Conservation (phyloP, 2,329 filamentous ascomycete genomes). For the Orbilia blumenaviensis region DNA sequence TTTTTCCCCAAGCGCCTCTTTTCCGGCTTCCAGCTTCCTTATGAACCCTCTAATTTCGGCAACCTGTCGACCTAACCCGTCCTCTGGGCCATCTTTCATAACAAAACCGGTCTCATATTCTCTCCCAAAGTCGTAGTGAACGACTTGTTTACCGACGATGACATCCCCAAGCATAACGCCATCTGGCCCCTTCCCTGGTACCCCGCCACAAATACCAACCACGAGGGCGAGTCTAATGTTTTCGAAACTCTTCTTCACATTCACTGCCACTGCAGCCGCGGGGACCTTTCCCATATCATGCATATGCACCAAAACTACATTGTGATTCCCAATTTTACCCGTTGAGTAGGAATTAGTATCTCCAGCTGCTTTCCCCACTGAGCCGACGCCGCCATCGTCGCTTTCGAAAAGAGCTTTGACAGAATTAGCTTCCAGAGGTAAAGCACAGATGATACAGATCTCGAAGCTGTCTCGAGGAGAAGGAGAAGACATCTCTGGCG, state of each 20-base stretch:
- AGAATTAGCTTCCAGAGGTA: constrained; percentile 2
- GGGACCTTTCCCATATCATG: constrained; percentile 57
- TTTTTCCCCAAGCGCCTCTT: constrained; percentile 42
- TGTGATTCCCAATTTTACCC: constrained; percentile 59
- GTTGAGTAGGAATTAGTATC: constrained; percentile 59
- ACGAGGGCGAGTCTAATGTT: constrained; percentile 59
- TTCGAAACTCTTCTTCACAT: constrained; percentile 59
- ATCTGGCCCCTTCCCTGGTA: constrained; percentile 51
- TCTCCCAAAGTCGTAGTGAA: constrained; percentile 57
- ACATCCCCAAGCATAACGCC: constrained; percentile 49
- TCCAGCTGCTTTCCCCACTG: background rate
- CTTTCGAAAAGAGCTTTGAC: constrained; percentile 57
- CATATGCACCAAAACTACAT: constrained; percentile 60
- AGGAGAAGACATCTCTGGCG: background rate
- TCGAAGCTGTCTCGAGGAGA: background rate
- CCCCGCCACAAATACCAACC: constrained; percentile 61
- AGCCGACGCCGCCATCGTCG: constrained; percentile 56
- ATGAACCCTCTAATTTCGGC: constrained; percentile 58
- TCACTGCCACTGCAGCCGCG: constrained; percentile 56
- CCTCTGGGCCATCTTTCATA: constrained; percentile 52
- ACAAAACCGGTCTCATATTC: constrained; percentile 48
- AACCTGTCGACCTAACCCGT: constrained; percentile 52
- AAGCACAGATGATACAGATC: constrained; percentile 18
- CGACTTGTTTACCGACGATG: constrained; percentile 55
- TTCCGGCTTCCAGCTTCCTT: constrained; percentile 52